Percentiles rank a stretch among this genome's conserved stretches.
These are phyloP conservation scores for Phaeosphaeria sp. DNA, from an alignment of 2,329 filamentous ascomycete genomes.

Conservation along the genomic window DNA sequence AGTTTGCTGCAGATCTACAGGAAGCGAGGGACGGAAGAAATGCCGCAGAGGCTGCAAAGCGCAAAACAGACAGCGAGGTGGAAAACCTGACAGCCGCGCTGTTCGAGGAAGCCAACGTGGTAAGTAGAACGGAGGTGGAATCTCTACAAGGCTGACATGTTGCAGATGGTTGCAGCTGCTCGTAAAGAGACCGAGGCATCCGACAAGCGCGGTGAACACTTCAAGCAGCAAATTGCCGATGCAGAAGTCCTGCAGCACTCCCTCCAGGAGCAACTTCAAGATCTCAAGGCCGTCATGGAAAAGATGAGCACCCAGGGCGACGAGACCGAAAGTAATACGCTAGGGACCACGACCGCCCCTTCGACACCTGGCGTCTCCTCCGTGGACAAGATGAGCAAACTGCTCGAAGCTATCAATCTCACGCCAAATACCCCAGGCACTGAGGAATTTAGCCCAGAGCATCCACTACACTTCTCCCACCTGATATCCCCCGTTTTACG, in stretches of 20 bases:
- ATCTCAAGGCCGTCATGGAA: conserved; percentile 93
- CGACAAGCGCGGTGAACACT: conserved; percentile 84
- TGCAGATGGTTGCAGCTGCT: conserved; percentile 86
- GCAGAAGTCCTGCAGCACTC: conserved; percentile 84
- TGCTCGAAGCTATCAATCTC: conserved; percentile 66
- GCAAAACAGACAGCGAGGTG: conserved; percentile 88
- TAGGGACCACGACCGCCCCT: conserved; percentile 68
- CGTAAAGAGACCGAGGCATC: conserved; percentile 82
- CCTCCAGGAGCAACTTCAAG: conserved; percentile 89
- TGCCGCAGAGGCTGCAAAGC: conserved; percentile 69
- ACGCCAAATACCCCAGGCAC: conserved; percentile 56
- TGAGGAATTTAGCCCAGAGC: conserved; percentile 65
- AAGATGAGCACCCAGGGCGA: conserved; percentile 77
- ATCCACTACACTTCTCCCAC: conserved; percentile 77
- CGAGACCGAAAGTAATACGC: conserved; percentile 72
- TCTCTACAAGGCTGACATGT: conserved; percentile 16
- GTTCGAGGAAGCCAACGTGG: conserved; percentile 97
- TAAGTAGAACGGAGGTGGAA: conserved; percentile 39
- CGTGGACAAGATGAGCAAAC: conserved; percentile 63
- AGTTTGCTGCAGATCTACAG: conserved; percentile 50
- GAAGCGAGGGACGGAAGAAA: conserved; percentile 50
- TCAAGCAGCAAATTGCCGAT: conserved; percentile 83
- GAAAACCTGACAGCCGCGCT: conserved; percentile 88
- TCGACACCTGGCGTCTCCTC: conserved; percentile 75
- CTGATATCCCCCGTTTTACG: conserved; percentile 83